Base-by-base conservation (phyloP, 192 early-diverging fungal genomes). In the Phlyctochytrium bullatum region DNA sequence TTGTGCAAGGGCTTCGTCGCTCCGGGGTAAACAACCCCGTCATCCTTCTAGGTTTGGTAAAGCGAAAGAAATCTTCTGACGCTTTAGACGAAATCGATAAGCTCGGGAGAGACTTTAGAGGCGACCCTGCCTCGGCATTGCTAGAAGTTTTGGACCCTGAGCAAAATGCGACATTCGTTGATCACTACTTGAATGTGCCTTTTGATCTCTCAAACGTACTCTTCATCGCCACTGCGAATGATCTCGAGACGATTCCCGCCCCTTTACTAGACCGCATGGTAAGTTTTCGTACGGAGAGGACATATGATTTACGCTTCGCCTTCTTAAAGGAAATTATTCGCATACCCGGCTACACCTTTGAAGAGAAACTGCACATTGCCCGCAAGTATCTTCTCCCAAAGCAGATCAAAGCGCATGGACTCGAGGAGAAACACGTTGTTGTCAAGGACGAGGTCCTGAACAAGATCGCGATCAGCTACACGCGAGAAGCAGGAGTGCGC, bases 41-140 rank as follows among this genome's bases (percentile, higher is more conserved):
- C 0, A 77, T 94, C 53, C 69, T 94, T 23, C 77, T 94, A 30
- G n/a, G n/a, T n/a, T n/a, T n/a, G n/a, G n/a, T n/a, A n/a, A n/a
- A n/a, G n/a, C n/a, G n/a, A n/a, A 89, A 84, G 88, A 76, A 63
- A 69, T 36, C 6, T 52, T 62, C 51, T 6, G 0, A 3, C 27
- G 80, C n/a, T n/a, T n/a, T n/a, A n/a, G 88, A 94, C 76, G 90
- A 92, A 73, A 91, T 94, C 66, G 92, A 94, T 71, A 94, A 94
- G 69, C 73, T 92, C 3, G 86, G 83, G 0, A 81, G 80, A 24
- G 86, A 87, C 20, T 66, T 76, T 36, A 81, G 89, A 47, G 92
- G 91, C 0, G 90, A 94, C 68, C 91, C 91, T 60, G 74, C 88
- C 0, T 88, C 91, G 30, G 92, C 92, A n/a, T 73, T 94, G 20